A percentile compares a stretch with the other conserved stretches of the same genome.
phyloP scores from a whole-genome alignment of 140 eudicot genomes.

The Oenanthe javanica region DNA sequence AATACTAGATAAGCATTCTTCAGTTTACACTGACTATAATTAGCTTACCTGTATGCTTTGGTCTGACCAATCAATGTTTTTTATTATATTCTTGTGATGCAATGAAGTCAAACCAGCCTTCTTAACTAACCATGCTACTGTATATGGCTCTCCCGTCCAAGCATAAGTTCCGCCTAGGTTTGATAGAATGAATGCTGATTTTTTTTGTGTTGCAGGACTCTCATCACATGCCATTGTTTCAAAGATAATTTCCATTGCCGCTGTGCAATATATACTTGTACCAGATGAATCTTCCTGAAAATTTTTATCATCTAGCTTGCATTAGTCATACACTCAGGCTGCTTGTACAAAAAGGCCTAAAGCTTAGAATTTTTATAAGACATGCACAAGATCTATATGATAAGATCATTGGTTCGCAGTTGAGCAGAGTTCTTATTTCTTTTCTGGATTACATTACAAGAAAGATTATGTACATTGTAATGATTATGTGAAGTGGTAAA shows the following conservation, averaged over 20 bases:
- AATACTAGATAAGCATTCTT: background rate
- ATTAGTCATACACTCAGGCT: slow-evolving; percentile 7
- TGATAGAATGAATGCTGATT: slow-evolving; percentile 60
- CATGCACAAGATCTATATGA: background rate
- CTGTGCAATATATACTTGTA: slow-evolving; percentile 32
- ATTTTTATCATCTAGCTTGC: slow-evolving; percentile 12
- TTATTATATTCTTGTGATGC: slow-evolving; percentile 55
- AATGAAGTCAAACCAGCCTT: slow-evolving; percentile 58
- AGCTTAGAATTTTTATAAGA: background rate
- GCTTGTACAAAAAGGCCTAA: background rate
- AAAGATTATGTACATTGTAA: background rate
- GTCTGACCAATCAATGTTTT: slow-evolving; percentile 53
- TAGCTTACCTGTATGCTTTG: slow-evolving; percentile 46
- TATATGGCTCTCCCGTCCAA: slow-evolving; percentile 74
- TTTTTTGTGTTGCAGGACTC: slow-evolving; percentile 36
- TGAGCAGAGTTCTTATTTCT: background rate
- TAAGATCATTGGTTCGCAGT: background rate
- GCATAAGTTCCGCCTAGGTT: slow-evolving; percentile 75
- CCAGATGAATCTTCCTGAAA: slow-evolving; percentile 54
- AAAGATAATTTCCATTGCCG: slow-evolving; percentile 51
- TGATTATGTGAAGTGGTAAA: background rate
- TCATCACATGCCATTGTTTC: slow-evolving; percentile 51
- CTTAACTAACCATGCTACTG: slow-evolving; percentile 63
- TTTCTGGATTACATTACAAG: background rate
- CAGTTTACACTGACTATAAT: background rate